These are phyloP conservation scores for Lepidium campestre DNA, from an alignment of 441 rosid genomes.

Conservation along the genomic window DNA sequence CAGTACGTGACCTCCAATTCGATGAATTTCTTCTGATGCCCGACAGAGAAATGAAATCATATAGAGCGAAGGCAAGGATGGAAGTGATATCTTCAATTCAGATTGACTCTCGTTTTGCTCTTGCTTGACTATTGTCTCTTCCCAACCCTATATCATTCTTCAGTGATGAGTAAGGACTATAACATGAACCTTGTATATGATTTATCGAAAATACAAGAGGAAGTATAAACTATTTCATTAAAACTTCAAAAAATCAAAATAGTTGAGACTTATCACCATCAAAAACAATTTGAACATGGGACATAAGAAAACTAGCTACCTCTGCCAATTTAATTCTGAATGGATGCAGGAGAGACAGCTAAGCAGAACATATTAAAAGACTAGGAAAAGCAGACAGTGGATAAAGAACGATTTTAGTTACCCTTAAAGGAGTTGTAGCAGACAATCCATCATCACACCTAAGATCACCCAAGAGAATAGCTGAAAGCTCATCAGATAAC, in stretches of 20 bases:
- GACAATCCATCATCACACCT: conserved; percentile 80
- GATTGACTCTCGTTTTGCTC: conserved; percentile 68
- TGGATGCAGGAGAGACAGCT: conserved; percentile 2
- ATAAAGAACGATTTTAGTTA: conserved; percentile 26
- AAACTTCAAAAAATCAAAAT: neutral
- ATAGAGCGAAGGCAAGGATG: conserved; percentile 93
- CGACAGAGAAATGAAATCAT: conserved; percentile 79
- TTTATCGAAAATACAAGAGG: neutral
- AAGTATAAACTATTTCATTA: neutral
- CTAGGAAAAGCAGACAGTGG: conserved; percentile 9
- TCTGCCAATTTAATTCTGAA: neutral
- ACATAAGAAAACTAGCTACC: neutral
- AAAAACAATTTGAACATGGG: neutral
- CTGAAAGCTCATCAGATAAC: conserved; percentile 79
- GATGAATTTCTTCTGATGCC: conserved; percentile 94
- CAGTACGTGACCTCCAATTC: conserved; percentile 97
- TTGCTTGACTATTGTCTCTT: conserved; percentile 86
- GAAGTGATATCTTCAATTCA: conserved; percentile 89
- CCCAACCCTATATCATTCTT: conserved; percentile 81
- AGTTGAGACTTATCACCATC: neutral
- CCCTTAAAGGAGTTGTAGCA: conserved; percentile 74
- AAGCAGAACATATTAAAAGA: neutral
- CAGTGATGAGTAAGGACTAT: conserved; percentile 24
- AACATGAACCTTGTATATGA: neutral
- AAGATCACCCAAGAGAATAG: conserved; percentile 65